Evolutionary conservation across 2,329 filamentous ascomycete genomes (phyloP), one percentile per base, ranked within the genome.

Genomic region (Pseudocercospora fijiensis): DNA sequence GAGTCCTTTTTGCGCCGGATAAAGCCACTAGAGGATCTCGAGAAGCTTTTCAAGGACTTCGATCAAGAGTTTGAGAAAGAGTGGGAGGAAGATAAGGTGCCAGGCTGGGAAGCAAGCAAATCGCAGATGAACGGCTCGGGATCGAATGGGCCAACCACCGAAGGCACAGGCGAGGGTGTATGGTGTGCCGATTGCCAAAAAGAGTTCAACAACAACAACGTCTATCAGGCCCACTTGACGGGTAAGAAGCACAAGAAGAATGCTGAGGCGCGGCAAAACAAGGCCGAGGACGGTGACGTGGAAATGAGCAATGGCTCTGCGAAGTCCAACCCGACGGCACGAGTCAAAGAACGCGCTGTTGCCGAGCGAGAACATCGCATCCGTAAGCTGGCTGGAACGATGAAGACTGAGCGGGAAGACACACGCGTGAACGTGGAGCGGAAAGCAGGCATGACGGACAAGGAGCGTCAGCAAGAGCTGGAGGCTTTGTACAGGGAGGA

Each of bases 381-480:
- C 58, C 90, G 89, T 74, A 90, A 89, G 60, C 83, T 99, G 6
- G 87, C 91, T 9, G 85, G 88, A 55, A 86, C 90, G 4, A 95
- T 99, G 86, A 89, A 90, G 75, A 90, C 89, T 13, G 91, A 96
- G 75, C 89, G 94, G 62, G 86, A 90, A 76, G 94, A 96, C 73
- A 98, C 95, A 0, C 86, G 90, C 56, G 89, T 95, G 71, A 98
- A 99, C 73, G 92, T 98, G 10, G 96, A 99, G 83, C 90, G 95
- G 58, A 95, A 92, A 77, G 92, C 96, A 76, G 94, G 94, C 69
- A 96, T 99, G 92, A 99, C 95, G 2, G 94, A 98, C 75, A 88
- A 92, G 30, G 95, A 99, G 77, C 89, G 95, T 13, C 90, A 96
- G 73, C 91, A 96, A 78, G 96, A 99, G 76, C 85, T 97, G 11